Evolutionary conservation across 2,329 filamentous ascomycete species (phyloP), one percentile per base, ranked within the genome.

Genomic region (Ceratocystiopsis sp.): DNA sequence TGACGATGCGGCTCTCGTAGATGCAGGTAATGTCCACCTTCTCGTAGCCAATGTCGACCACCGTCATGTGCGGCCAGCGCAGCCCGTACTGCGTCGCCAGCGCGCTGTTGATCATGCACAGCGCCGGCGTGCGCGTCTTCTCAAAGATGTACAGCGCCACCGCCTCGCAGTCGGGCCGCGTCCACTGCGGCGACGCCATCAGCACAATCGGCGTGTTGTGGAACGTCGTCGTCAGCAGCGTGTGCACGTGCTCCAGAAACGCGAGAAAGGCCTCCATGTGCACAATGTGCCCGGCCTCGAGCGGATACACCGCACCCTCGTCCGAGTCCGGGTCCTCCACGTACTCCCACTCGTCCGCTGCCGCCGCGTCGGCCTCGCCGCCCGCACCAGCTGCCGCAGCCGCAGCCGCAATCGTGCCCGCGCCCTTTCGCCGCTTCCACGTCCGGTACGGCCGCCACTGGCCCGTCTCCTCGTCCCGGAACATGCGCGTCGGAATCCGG

Each of bases 71-170:
- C 32, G 78, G 71, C 65, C 69, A 71, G 57, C 74, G 75, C 29
- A 86, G 71, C 12, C 85, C 87, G 55, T 93, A 96, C 45, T 91
- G 80, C 1, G 85, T 82, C 21, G 91, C 87, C 39, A 93, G 64
- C 3, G 84, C 87, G 52, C 85, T 81, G 61, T 96, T 84, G 65
- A 98, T 80, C 49, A 96, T 71, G 53, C 82, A 87, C 42, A 98
- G 81, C 0, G 84, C 86, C 0, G 91, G 91, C 0, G 85, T 91
- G 64, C 89, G 91, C 57, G 93, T 94, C 62, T 91, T 93, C 43
- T 98, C 91, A 55, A 98, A 98, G 50, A 96, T 76, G 66, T 94
- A 98, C 49, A 91, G 84, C 14, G 87, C 83, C 51, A 98, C 79
- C 35, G 73, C 74, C 61, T 96, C 89, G 57, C 80, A 80, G 59